Base-by-base conservation (phyloP, 306 rosid species). In the Prunus dulcis region DNA sequence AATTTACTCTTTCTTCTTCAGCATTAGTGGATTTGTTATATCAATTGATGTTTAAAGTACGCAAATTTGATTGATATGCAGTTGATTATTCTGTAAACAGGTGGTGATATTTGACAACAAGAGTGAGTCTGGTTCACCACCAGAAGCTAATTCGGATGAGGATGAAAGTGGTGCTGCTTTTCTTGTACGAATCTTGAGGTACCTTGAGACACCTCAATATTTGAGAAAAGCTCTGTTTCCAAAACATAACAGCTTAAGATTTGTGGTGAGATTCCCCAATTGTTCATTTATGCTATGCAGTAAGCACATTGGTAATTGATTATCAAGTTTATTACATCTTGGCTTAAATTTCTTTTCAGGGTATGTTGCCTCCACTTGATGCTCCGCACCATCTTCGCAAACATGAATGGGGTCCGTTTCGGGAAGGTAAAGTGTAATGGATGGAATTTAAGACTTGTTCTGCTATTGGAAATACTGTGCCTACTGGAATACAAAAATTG, bases 381-480 rank as follows among this genome's bases (percentile, higher is more conserved):
- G 97, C 99, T 50, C 99, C 98, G 5, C 98, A 96, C 80, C 99
- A 96, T 88, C 80, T 96, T 80, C 97, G 99, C 69, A 96, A 88
- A 76, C 99, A 96, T 7, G 98, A 96, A 65, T 96, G 99, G 99
- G 97, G 87, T 79, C 84, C 82, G 0, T 91, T 83, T 79, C 86
- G 99, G 18, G 99, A 92, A 87, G 99, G 99, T 96, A 61, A 28
- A 19, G 18, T 72, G 30, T 55, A 71, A 19, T 38, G 43, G 43
- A 38, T 38, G 43, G 43, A 55, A 25, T 53, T 32, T 53, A 20
- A 34, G 52, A 3, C 17, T 57, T 22, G 12, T 43, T 20, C 12
- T 43, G 55, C 30, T 69, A 68, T 68, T 71, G 49, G 49, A 30
- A 30, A 63, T 30, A 63, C 30, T 30, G 46, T 2, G 2, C 30